Percentiles rank a stretch among this genome's conserved stretches.
Evolutionary conservation across 805 yeast genomes (phyloP).

Genomic region (Teunomyces cretensis): DNA sequence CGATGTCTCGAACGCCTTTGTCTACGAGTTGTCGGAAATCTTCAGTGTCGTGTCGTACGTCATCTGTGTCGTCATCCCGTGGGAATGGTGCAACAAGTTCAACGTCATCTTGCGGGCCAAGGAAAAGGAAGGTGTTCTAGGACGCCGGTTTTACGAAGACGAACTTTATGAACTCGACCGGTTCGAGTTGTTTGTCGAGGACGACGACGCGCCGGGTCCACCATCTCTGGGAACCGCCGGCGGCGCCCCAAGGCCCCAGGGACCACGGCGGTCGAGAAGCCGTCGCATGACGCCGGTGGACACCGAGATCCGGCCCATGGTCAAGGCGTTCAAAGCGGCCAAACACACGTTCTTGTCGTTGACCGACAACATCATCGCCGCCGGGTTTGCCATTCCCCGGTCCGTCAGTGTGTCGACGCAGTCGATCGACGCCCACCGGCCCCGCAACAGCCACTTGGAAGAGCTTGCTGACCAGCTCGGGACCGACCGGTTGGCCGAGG

Average conservation of each 20-base stretch:
- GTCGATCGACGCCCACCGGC: slow-evolving; percentile 6
- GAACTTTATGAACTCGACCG: slow-evolving; percentile 47
- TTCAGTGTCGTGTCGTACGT: slow-evolving; percentile 73
- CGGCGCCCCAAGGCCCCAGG: neutral
- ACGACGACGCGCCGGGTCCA: too few relatives aligned
- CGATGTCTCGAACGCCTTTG: slow-evolving; percentile 75
- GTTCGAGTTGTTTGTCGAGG: slow-evolving; percentile 40
- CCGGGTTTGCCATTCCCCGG: slow-evolving; percentile 58
- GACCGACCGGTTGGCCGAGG: neutral
- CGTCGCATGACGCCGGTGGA: neutral
- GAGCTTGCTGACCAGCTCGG: neutral
- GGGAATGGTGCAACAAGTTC: slow-evolving; percentile 83
- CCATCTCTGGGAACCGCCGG: too few relatives aligned
- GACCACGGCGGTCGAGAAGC: neutral
- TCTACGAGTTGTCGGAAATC: slow-evolving; percentile 69
- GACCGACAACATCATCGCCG: slow-evolving; percentile 55
- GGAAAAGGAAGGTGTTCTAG: slow-evolving; percentile 72
- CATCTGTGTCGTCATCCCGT: slow-evolving; percentile 68
- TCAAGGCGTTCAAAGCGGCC: slow-evolving; percentile 16
- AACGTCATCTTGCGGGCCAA: slow-evolving; percentile 53
- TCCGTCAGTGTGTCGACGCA: slow-evolving; percentile 40
- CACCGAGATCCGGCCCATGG: slow-evolving; percentile 2
- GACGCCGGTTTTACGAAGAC: slow-evolving; percentile 73
- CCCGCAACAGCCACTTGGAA: neutral
- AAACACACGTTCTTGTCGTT: slow-evolving; percentile 41